These are phyloP conservation scores for Secale cereale DNA, from an alignment of 176 grass and related monocot species.

Conservation along the genomic window DNA sequence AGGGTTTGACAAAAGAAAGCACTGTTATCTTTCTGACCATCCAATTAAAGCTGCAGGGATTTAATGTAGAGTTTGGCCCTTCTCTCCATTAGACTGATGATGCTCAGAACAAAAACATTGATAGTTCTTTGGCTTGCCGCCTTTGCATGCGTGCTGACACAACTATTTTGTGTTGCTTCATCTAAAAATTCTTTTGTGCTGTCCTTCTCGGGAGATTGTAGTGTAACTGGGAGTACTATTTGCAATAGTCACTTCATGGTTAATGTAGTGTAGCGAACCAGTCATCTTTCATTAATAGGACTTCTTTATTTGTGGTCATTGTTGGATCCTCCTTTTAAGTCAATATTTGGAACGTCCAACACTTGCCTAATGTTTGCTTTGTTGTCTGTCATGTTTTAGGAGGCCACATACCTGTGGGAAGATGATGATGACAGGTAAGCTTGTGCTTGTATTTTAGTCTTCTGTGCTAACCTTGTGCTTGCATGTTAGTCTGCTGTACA, in stretches of 20 bases:
- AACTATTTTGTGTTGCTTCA: not conserved
- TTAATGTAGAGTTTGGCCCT: not conserved
- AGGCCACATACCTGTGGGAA: conserved; percentile 93
- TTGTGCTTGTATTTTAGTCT: conserved; percentile 7
- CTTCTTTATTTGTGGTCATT: conserved; percentile 1
- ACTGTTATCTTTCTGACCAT: not conserved
- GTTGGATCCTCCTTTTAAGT: not conserved
- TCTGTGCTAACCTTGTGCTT: conserved; percentile 36
- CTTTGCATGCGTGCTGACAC: not conserved
- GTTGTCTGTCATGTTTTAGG: conserved; percentile 48
- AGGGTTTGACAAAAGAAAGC: not conserved
- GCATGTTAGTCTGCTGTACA: not conserved
- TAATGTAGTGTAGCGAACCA: conserved; percentile 13
- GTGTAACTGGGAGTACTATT: not conserved
- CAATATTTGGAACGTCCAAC: conserved; percentile 24
- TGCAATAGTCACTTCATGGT: not conserved
- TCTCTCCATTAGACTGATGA: not conserved
- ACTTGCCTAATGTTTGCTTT: not conserved
- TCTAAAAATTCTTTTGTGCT: not conserved
- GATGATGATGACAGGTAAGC: conserved; percentile 93
- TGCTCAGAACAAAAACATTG: not conserved
- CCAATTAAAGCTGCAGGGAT: not conserved
- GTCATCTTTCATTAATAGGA: not conserved
- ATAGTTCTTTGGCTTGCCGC: not conserved
- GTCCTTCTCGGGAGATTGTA: conserved; percentile 2